Evolutionary conservation across 768 basidiomycete genomes (phyloP).

Genomic region (Psilocybe tampanensis): DNA sequence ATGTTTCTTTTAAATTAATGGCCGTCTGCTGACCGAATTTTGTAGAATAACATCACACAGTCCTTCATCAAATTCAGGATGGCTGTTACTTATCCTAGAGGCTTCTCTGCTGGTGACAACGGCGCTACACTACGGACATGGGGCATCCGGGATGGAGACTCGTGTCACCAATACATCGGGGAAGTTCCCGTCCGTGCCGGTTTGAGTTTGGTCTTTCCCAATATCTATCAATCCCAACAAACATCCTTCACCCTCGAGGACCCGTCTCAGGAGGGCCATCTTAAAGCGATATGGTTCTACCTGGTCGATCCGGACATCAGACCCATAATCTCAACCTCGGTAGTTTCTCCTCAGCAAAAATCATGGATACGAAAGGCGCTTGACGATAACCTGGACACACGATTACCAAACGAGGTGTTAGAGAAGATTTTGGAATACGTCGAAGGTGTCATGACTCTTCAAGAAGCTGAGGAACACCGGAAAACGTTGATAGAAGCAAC

Average conservation of each 20-base stretch:
- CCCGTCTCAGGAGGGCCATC: slow-evolving; percentile 40
- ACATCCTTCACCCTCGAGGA: slow-evolving; percentile 43
- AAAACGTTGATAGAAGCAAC: slow-evolving; percentile 34
- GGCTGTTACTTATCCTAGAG: slow-evolving; percentile 50
- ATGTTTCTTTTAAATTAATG: background rate
- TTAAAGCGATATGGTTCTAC: slow-evolving; percentile 45
- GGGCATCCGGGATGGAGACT: slow-evolving; percentile 48
- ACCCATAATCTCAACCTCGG: slow-evolving; percentile 42
- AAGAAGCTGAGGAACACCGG: slow-evolving; percentile 38
- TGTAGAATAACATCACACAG: slow-evolving; percentile 45
- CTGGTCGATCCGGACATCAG: slow-evolving; percentile 50
- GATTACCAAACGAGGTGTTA: slow-evolving; percentile 48
- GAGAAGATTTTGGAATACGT: slow-evolving; percentile 39
- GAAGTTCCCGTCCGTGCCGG: slow-evolving; percentile 36
- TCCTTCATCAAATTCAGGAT: slow-evolving; percentile 47
- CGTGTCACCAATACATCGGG: slow-evolving; percentile 52
- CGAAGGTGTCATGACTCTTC: slow-evolving; percentile 39
- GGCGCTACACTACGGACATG: slow-evolving; percentile 51
- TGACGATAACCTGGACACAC: slow-evolving; percentile 31
- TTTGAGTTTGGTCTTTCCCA: slow-evolving; percentile 51
- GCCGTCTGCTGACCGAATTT: background rate
- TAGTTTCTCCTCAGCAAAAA: slow-evolving; percentile 53
- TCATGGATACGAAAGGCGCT: slow-evolving; percentile 44
- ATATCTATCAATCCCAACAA: slow-evolving; percentile 54
- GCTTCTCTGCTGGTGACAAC: slow-evolving; percentile 44